Base-by-base conservation (phyloP, 768 basidiomycete species). In the Termitomyces sp. region DNA sequence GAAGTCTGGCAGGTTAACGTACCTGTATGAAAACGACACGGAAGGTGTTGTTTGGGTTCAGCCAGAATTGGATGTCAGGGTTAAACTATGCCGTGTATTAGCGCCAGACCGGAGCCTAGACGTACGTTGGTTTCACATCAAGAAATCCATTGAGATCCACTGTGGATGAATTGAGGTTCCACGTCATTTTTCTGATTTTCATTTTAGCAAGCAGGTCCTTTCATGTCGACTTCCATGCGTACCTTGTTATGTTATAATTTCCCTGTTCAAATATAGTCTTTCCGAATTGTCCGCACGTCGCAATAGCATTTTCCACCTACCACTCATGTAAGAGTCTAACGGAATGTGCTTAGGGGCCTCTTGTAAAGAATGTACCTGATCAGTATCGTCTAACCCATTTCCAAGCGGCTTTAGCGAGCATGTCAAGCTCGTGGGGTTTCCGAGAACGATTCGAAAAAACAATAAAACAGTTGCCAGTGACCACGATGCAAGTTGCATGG, bases 1-100 rank as follows among this genome's bases (percentile, higher is more conserved):
- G 1, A 3, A 20, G 14, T 44, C 6, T 46, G 28, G 44, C 5
- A 16, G n/a, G 6, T n/a, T 13, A 10, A 52, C 68, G n/a, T 51
- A 80, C 82, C 72, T 85, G 84, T 57, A 86, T 82, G 66, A 82
- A 84, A 28, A 85, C 80, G n/a, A 83, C 83, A 26, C 82, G 77
- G 66, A 81, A 84, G 1, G 84, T 86, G 63, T 80, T 82, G 47
- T 73, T 72, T 40, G 78, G 66, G 58, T 85, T 71, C 55, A 85
- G 71, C 85, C 85, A 85, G 63, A 74, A 84, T 50, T 82, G 67
- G 40, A 84, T 74, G 64, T 84, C 74, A 9, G 82, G 82, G 14
- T 74, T 66, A 67, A 84, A 85, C 83, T 85, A 54, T 4, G 43
- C 10, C 20, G 10, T 30, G n/a, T 28, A 26, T 43, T 12, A 20